Percentiles rank a stretch among this genome's conserved stretches.
Evolutionary conservation across 257 asterid species (phyloP).

Genomic region (Capsicum baccatum): DNA sequence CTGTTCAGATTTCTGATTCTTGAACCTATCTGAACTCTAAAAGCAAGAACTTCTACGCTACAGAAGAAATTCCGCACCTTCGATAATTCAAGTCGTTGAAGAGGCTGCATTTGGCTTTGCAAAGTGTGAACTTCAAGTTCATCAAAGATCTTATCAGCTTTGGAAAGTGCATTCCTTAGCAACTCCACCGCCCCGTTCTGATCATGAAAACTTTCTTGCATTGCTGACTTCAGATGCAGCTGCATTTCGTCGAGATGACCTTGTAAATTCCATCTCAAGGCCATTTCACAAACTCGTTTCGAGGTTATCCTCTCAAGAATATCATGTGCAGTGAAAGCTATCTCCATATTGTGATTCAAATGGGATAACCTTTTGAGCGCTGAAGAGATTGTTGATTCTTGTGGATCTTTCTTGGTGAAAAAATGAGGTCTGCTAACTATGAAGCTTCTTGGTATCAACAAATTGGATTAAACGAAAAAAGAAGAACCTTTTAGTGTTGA

Average conservation of each 20-base stretch:
- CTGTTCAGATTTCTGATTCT: neutral
- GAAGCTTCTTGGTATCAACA: neutral
- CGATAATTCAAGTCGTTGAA: neutral
- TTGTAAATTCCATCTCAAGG: neutral
- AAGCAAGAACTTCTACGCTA: neutral
- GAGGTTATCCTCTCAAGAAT: neutral
- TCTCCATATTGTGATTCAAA: neutral
- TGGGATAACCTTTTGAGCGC: neutral
- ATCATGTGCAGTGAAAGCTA: neutral
- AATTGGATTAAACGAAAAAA: neutral
- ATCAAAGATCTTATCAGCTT: neutral
- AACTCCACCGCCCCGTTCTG: neutral
- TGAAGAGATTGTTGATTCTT: neutral
- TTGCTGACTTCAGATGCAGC: neutral
- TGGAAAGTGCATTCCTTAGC: neutral
- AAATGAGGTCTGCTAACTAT: neutral
- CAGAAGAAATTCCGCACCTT: constrained; percentile 21
- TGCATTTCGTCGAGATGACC: neutral
- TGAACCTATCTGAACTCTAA: neutral
- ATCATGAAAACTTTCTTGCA: neutral
- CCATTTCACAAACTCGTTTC: neutral
- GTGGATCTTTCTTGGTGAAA: neutral
- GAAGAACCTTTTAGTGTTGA: neutral
- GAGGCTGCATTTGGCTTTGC: neutral
- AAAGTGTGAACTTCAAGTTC: neutral